A percentile compares a stretch with the other conserved stretches of the same genome.
Conservation (phyloP, 352 stramenopile genomes). For the Pythium apleroticum region DNA sequence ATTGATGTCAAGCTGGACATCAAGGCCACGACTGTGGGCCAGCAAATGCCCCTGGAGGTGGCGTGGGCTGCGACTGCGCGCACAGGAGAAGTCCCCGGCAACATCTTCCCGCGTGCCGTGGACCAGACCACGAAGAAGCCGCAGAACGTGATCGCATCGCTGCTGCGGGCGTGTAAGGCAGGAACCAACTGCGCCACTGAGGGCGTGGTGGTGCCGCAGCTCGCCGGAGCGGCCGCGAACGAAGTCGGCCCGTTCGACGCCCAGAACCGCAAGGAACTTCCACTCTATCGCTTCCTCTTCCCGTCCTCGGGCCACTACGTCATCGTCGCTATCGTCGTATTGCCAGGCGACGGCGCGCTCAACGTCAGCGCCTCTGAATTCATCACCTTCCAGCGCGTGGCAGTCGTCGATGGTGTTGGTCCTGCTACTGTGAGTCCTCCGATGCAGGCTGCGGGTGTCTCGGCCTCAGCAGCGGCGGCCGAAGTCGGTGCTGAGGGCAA, state of each 20-base stretch:
- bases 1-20: conserved; percentile 44
- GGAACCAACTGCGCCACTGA: conserved; percentile 57
- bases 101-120: conserved; percentile 65
- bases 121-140: conserved; percentile 46
- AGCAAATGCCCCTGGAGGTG: conserved; percentile 44
- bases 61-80: conserved; percentile 45
- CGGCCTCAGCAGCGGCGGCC: neutral
- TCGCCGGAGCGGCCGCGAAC: conserved; percentile 33
- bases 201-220: conserved; percentile 38
- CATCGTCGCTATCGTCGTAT: conserved; percentile 54
- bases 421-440: conserved; percentile 17
- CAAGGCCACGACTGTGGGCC: conserved; percentile 32
- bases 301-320: conserved; percentile 50
- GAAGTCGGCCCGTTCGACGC: conserved; percentile 43
- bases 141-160: conserved; percentile 41
- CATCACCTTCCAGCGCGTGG: conserved; percentile 64
- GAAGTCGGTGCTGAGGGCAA: conserved; percentile 16
- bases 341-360: conserved; percentile 49
- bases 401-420: conserved; percentile 37
- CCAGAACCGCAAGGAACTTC: conserved; percentile 44
- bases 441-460: neutral
- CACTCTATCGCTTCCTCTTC: conserved; percentile 50
- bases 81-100: conserved; percentile 26
- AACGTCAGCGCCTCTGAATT: conserved; percentile 65
- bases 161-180: conserved; percentile 57